A percentile compares a stretch with the other conserved stretches of the same genome.
Conservation (phyloP, 805 yeast species). For the Grigorovia humatica region DNA sequence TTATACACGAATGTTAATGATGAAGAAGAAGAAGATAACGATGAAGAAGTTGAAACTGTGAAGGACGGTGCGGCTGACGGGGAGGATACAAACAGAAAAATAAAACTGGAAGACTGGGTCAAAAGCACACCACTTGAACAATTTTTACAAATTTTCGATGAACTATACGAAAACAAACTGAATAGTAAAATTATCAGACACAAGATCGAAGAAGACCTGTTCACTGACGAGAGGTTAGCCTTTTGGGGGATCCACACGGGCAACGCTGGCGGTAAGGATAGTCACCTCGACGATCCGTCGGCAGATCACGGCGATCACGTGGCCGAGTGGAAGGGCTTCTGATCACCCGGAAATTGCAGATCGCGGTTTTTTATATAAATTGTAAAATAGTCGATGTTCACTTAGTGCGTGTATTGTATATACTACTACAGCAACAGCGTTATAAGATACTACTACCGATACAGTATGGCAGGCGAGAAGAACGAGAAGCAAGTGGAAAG, state of each 20-base stretch:
- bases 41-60: slow-evolving; percentile 28
- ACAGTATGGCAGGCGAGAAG: slow-evolving; percentile 21
- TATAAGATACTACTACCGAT: neutral
- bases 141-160: slow-evolving; percentile 52
- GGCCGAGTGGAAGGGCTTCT: slow-evolving; percentile 37
- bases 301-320: slow-evolving; percentile 23
- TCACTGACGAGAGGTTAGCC: slow-evolving; percentile 50
- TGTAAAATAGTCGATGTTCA: neutral
- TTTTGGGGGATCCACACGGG: slow-evolving; percentile 47
- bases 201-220: slow-evolving; percentile 55
- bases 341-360: neutral
- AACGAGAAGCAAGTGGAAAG: slow-evolving; percentile 39
- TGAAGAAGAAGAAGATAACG: slow-evolving; percentile 38
- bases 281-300: slow-evolving; percentile 17
- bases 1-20: slow-evolving; percentile 42
- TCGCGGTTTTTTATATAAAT: neutral
- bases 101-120: slow-evolving; percentile 23
- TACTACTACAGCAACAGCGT: neutral
- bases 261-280: slow-evolving; percentile 17
- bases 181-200: slow-evolving; percentile 53
- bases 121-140: slow-evolving; percentile 41
- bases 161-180: slow-evolving; percentile 37
- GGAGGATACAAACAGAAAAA: no score
- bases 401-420: neutral
- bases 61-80: no score